Evolutionary conservation across 1,284 basidiomycete genomes (phyloP).

Genomic region (Moniliophthora roreri): DNA sequence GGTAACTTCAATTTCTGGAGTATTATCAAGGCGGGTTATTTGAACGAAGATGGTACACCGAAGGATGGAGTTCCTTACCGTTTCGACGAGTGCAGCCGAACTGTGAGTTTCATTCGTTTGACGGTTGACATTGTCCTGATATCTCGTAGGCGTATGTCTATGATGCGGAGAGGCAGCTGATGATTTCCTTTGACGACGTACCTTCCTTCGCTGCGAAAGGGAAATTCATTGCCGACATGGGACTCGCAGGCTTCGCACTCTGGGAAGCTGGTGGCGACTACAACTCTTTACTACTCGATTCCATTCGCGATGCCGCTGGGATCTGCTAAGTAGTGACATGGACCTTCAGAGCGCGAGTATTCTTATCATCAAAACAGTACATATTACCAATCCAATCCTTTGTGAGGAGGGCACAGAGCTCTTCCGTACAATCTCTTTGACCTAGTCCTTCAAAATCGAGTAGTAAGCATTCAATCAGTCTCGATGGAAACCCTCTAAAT

Average conservation of each 20-base stretch:
- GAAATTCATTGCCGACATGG: constrained; percentile 41
- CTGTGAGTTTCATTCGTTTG: constrained; percentile 35
- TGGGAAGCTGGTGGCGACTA: constrained; percentile 61
- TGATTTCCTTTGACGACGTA: constrained; percentile 63
- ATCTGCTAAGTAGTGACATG: constrained; percentile 25
- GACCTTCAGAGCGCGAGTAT: too few relatives aligned
- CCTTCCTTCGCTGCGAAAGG: constrained; percentile 59
- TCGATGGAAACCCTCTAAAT: constrained; percentile 2
- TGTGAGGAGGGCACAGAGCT: too few relatives aligned
- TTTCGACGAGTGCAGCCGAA: constrained; percentile 54
- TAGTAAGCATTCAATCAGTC: too few relatives aligned
- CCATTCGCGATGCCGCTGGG: constrained; percentile 42
- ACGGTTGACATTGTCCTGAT: neutral
- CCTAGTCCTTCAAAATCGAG: too few relatives aligned
- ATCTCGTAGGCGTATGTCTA: constrained; percentile 63
- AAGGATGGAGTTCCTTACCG: constrained; percentile 39
- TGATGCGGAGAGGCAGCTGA: constrained; percentile 43
- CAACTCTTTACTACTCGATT: constrained; percentile 47
- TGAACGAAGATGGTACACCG: constrained; percentile 40
- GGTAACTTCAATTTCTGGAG: constrained; percentile 50
- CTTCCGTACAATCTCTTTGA: too few relatives aligned
- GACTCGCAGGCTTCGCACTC: constrained; percentile 53
- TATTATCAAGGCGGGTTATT: constrained; percentile 41
- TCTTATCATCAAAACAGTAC: too few relatives aligned
- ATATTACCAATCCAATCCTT: too few relatives aligned